Evolutionary conservation across 2,329 filamentous ascomycete species (phyloP), one percentile per base, ranked within the genome.

Genomic region (Dactylonectria macrodidyma): DNA sequence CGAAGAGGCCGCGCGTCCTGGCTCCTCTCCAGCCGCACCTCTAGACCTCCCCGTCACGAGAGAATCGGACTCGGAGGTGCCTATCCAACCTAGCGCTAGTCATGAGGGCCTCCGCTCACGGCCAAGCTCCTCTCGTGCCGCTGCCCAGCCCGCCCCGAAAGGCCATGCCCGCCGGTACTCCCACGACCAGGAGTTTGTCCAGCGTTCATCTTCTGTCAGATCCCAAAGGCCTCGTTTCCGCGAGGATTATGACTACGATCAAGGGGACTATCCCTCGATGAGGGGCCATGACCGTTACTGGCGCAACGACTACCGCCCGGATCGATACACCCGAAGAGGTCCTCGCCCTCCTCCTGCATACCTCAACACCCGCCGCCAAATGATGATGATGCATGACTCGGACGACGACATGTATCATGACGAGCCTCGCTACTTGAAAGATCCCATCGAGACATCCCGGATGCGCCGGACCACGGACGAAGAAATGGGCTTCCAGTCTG

Each of bases 221-320:
- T 75, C 74, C 2, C 60, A 69, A 47, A 65, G 73, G 22, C 65
- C 67, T 44, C 76, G 75, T 14, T 68, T 68, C 60, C 71, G 72
- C 8, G 73, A 75, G 9, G 75, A 77, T 14, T 72, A 66, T 58
- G 76, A 77, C 50, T 71, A 69, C 50, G 76, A 77, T 1, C 63
- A 67, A 30, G 57, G 59, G 22, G 72, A 76, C 22, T 68, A 75
- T 16, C 70, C 69, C 50, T 60, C 67, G 5, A 44, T 70, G 46
- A 61, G 65, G 8, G 75, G 76, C 54, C 74, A 76, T 33, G 74
- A 77, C 22, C 73, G 71, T 19, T 69, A 75, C 50, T 77, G 75
- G 72, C 71, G 75, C 12, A 72, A 62, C 12, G 68, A 75, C 24
- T 62, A 68, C 44, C 72, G 68, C 24, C 66, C 65, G 36, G 71